Base-by-base conservation (phyloP, 192 early-diverging fungal species). In the Mortierella antarctica region DNA sequence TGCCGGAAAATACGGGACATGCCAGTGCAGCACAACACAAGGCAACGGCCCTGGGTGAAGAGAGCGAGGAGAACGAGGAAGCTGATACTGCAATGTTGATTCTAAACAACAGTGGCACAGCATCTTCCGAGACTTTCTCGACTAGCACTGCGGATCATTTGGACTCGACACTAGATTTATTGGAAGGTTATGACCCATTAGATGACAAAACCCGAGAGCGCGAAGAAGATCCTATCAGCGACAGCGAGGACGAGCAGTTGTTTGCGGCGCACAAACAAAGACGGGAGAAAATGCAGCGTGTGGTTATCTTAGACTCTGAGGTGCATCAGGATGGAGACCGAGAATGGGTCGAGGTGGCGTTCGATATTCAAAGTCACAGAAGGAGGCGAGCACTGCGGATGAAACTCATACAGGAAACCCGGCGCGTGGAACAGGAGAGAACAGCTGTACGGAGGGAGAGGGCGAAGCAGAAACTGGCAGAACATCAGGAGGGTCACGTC, bases 111-210 rank as follows among this genome's bases (percentile, higher is more conserved):
- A 57, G 1, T 23, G 59, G 6, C 17, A n/a, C 44, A 61, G 17
- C 12, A 8, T 17, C 12, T 41, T 5, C 10, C 12, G 11, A 14
- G 39, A 4, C 6, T 21, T 20, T 3, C 23, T 21, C 49, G 12
- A 10, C 41, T 40, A 53, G 20, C 9, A 40, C 46, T n/a, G 17
- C 12, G 7, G 49, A 3, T 6, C 42, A 44, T 20, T 21, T 42
- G n/a, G 65, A 45, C 23, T 7, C 54, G 9, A 2, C 23, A 4
- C 40, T 67, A 20, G 58, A 80, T 45, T 59, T 80, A 5, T 18
- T 80, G 59, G 77, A 80, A 42, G 70, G 65, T 2, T 80, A 80
- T 40, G 77, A 80, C 17, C 77, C 77, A 13, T 39, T 80, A n/a
- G 70, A 80, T 45, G 77, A 80, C 55, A 61, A 54, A 58, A 46